Evolutionary conservation across 441 rosid genomes (phyloP).

Genomic region (Bocquillonia castaneifolia): DNA sequence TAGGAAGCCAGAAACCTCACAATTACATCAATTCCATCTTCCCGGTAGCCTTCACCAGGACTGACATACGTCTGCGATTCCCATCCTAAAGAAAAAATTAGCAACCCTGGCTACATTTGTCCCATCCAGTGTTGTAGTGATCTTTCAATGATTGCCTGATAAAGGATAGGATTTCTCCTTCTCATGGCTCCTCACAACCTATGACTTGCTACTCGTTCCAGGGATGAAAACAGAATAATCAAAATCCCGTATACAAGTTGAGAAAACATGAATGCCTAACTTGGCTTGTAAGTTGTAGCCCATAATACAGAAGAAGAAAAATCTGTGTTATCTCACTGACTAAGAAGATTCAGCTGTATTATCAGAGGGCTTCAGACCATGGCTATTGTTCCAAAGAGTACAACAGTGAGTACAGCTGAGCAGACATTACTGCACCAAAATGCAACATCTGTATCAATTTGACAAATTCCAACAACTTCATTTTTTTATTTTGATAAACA

Average conservation of each 20-base stretch:
- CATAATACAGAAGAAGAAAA: not conserved
- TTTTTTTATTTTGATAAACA: conserved; percentile 13
- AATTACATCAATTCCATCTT: no score
- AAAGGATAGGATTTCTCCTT: not conserved
- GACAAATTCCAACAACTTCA: not conserved
- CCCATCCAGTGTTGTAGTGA: no score
- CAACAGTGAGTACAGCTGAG: not conserved
- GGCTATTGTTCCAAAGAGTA: not conserved
- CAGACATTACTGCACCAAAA: not conserved
- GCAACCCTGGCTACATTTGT: no score
- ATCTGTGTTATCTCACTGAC: not conserved
- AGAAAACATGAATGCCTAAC: not conserved
- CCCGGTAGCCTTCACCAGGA: no score
- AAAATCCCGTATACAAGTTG: not conserved
- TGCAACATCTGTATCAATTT: not conserved
- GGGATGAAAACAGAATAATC: not conserved
- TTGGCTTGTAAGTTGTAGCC: not conserved
- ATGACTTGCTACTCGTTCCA: not conserved
- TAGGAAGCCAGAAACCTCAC: no score
- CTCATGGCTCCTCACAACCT: not conserved
- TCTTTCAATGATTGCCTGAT: not conserved
- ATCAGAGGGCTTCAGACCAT: not conserved
- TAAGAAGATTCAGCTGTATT: not conserved
- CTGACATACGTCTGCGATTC: no score
- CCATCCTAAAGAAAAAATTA: no score